Conservation (phyloP, 768 basidiomycete genomes). For the Suillus variegatus region DNA sequence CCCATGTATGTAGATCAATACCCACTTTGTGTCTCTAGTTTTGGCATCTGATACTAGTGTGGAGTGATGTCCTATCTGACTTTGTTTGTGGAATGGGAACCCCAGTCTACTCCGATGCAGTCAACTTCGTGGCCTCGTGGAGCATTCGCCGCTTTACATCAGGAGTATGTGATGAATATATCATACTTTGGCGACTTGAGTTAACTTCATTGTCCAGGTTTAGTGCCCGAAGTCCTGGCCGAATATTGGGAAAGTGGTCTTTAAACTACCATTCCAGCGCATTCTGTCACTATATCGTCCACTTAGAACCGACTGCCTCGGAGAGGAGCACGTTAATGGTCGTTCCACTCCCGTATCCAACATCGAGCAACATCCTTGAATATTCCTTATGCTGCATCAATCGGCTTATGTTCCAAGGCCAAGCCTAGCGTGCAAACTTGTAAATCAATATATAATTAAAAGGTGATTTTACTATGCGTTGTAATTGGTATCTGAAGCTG, state of each 20-base stretch:
- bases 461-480: no score
- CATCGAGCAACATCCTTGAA: not conserved
- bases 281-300: not conserved
- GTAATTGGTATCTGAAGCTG: no score
- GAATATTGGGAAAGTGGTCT: not conserved
- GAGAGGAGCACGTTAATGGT: not conserved
- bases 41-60: not conserved
- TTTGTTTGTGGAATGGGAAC: not conserved
- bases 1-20: conserved; percentile 24
- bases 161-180: not conserved
- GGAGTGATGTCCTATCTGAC: not conserved
- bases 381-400: not conserved
- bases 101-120: not conserved
- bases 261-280: not conserved
- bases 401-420: not conserved
- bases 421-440: not conserved
- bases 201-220: not conserved
- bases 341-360: not conserved
- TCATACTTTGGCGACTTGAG: no score
- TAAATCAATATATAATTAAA: no score
- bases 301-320: not conserved
- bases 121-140: not conserved
- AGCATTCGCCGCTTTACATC: not conserved
- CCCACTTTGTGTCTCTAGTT: not conserved
- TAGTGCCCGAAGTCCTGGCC: not conserved